These are phyloP conservation scores for Apiotrichum laibachii DNA, from an alignment of 1,284 basidiomycete genomes.

Conservation along the genomic window DNA sequence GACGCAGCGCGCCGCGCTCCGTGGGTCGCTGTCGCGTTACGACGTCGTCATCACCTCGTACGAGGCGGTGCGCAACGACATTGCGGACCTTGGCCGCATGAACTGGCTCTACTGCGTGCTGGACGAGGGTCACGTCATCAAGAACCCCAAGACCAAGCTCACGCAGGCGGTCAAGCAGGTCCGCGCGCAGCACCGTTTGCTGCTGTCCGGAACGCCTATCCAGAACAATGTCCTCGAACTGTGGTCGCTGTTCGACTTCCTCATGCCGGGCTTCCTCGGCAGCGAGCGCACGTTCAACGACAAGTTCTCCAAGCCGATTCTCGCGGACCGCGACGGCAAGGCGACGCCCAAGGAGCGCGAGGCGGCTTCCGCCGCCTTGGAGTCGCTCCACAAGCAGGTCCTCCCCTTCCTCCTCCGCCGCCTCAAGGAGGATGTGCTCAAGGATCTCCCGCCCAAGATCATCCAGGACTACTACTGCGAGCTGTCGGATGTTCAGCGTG, in stretches of 20 bases:
- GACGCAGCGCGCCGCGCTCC: conserved; percentile 72
- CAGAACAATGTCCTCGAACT: conserved; percentile 99
- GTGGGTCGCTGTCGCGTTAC: conserved; percentile 65
- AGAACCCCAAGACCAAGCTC: conserved; percentile 96
- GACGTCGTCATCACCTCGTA: conserved; percentile 97
- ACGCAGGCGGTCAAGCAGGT: conserved; percentile 94
- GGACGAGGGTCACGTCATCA: conserved; percentile 98
- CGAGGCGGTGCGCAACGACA: conserved; percentile 95
- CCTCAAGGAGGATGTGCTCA: conserved; percentile 93
- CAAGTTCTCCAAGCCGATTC: conserved; percentile 91
- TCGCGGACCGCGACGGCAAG: conserved; percentile 93
- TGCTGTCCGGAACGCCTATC: conserved; percentile 95
- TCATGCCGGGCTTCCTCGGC: conserved; percentile 99
- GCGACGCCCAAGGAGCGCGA: conserved; percentile 80
- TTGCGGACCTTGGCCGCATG: conserved; percentile 67
- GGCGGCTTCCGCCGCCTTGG: conserved; percentile 90
- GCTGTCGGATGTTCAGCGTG: conserved; percentile 87
- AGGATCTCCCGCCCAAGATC: conserved; percentile 97
- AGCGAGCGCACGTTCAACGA: conserved; percentile 95
- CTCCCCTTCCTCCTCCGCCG: conserved; percentile 95
- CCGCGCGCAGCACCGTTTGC: conserved; percentile 84
- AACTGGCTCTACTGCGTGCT: conserved; percentile 96
- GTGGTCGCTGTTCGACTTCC: conserved; percentile 98
- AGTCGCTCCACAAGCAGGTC: conserved; percentile 97
- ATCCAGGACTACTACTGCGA: conserved; percentile 99